A percentile compares a stretch with the other conserved stretches of the same genome.
Conservation (phyloP, 2,329 filamentous ascomycete genomes). For the Leptographium lundbergii region DNA sequence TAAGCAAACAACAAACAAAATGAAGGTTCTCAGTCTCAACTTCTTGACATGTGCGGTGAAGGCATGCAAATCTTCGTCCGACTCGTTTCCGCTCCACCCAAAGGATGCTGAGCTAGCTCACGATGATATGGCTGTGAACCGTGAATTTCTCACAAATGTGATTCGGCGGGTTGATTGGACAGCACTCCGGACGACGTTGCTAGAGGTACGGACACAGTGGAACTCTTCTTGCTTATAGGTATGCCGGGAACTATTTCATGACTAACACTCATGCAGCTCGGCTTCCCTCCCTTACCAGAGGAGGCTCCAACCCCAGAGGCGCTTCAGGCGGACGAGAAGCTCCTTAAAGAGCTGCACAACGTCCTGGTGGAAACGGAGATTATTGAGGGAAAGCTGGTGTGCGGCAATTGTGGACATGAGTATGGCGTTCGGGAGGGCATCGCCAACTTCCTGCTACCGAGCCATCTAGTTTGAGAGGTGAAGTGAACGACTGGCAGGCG, state of each 20-base stretch:
- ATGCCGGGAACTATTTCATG: neutral
- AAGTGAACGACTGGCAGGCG: neutral
- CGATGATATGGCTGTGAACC: conserved; percentile 69
- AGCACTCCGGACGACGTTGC: conserved; percentile 60
- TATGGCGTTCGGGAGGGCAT: conserved; percentile 94
- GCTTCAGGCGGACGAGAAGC: conserved; percentile 52
- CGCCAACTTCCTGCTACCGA: conserved; percentile 88
- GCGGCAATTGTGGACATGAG: conserved; percentile 83
- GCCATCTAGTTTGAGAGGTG: conserved; percentile 58
- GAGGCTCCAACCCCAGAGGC: conserved; percentile 50
- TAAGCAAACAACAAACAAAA: conserved; percentile 23
- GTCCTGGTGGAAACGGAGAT: conserved; percentile 84
- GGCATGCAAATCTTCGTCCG: conserved; percentile 69
- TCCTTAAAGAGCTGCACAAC: conserved; percentile 65
- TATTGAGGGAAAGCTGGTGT: conserved; percentile 76
- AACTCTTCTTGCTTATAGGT: neutral
- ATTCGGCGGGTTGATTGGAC: conserved; percentile 82
- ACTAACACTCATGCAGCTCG: conserved; percentile 41
- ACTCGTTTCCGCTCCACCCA: conserved; percentile 83
- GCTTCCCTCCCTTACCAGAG: conserved; percentile 60
- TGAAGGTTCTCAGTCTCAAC: conserved; percentile 95
- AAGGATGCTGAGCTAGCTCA: conserved; percentile 84
- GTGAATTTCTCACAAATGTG: conserved; percentile 70
- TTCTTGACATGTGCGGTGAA: conserved; percentile 96
- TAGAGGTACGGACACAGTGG: conserved; percentile 46